phyloP scores from a whole-genome alignment of 2,329 filamentous ascomycete species.

The Microsporum ferrugineum region DNA sequence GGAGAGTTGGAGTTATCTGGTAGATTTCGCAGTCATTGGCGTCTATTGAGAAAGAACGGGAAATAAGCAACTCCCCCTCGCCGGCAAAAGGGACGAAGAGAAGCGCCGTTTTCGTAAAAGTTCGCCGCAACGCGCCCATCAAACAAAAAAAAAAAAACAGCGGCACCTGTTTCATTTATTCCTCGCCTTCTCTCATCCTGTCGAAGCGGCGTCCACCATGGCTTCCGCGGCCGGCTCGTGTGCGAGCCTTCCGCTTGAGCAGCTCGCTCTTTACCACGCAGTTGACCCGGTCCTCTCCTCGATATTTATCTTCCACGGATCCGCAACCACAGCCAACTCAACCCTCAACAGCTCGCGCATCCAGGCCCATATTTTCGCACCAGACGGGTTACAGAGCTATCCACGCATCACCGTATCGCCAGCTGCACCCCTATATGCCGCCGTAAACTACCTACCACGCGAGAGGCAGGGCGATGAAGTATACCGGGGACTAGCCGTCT shows the following conservation, averaged over 20 bases:
- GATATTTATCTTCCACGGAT: slow-evolving; percentile 82
- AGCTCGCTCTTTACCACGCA: slow-evolving; percentile 78
- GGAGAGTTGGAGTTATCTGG: background rate
- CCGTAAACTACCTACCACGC: slow-evolving; percentile 78
- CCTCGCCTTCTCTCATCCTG: background rate
- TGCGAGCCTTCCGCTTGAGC: slow-evolving; percentile 62
- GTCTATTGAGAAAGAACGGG: background rate
- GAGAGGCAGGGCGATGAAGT: slow-evolving; percentile 94
- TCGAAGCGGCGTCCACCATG: slow-evolving; percentile 45
- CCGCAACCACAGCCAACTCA: slow-evolving; percentile 78
- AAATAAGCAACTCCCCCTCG: background rate
- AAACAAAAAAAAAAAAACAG: background rate
- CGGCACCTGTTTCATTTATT: background rate
- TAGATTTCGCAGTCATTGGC: background rate
- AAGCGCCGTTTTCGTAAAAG: background rate
- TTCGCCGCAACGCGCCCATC: background rate
- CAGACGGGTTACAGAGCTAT: slow-evolving; percentile 81
- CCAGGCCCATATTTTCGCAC: slow-evolving; percentile 82
- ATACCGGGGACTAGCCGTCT: slow-evolving; percentile 81
- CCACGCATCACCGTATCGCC: slow-evolving; percentile 86
- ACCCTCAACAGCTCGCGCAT: slow-evolving; percentile 84
- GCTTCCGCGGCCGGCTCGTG: slow-evolving; percentile 70
- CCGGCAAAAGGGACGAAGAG: background rate
- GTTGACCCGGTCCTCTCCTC: slow-evolving; percentile 70
- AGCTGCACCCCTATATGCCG: slow-evolving; percentile 79